phyloP scores from a whole-genome alignment of 352 stramenopile species.

The Albugo laibachii region DNA sequence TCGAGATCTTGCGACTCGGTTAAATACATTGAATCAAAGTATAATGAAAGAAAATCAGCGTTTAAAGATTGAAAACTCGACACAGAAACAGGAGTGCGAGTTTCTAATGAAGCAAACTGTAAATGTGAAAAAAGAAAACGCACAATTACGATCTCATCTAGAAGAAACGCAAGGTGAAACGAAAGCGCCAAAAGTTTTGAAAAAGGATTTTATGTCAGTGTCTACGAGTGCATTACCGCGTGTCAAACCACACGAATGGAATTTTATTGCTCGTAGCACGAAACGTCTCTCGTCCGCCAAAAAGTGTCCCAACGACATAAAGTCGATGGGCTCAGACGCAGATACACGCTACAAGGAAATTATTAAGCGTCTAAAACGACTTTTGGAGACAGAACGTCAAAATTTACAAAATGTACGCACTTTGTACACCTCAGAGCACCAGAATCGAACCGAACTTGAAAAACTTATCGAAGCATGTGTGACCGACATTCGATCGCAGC shows the following conservation, averaged over 20 bases:
- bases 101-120: conserved; percentile 86
- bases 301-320: conserved; percentile 5
- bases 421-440: conserved; percentile 44
- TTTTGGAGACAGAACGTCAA: conserved; percentile 71
- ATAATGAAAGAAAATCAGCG: conserved; percentile 74
- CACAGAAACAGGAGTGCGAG: conserved; percentile 85
- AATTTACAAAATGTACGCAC: conserved; percentile 65
- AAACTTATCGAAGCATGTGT: conserved; percentile 61
- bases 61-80: conserved; percentile 82
- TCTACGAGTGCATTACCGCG: conserved; percentile 12
- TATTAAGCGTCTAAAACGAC: conserved; percentile 78
- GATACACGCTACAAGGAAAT: conserved; percentile 85
- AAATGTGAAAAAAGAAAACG: conserved; percentile 83
- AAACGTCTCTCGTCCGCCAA: not conserved
- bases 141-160: conserved; percentile 37
- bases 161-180: conserved; percentile 31
- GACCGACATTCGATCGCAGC: conserved; percentile 40
- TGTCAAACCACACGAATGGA: conserved; percentile 2
- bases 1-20: conserved; percentile 75
- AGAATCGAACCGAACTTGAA: conserved; percentile 67
- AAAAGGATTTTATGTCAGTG: conserved; percentile 9
- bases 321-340: not conserved
- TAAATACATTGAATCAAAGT: conserved; percentile 82
- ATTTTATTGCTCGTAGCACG: conserved; percentile 2
- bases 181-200: conserved; percentile 21